Base-by-base conservation (phyloP, 1,139 yeast species). In the Casaregolazyma lundiana region DNA sequence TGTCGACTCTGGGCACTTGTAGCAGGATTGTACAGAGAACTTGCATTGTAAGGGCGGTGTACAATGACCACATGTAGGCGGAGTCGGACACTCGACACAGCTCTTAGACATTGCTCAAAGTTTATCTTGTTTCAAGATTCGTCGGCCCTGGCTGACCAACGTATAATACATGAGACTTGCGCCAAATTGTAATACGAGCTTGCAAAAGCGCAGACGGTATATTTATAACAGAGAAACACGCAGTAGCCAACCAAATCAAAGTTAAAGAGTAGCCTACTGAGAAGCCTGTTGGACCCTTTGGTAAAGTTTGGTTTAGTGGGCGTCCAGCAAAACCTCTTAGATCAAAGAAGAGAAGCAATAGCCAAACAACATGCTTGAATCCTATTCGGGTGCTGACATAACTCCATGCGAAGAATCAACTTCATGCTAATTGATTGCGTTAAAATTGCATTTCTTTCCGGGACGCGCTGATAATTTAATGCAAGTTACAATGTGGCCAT, bases 1-100 rank as follows among this genome's bases (percentile, higher is more conserved):
- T 4, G 47, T 41, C 8, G 40, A 38, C 16, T 42, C 39, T 3
- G 53, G 44, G 41, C 54, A 51, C 17, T 43, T 19, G 9, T 44
- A 32, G 35, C 54, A 51, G 13, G 50, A 48, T 34, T 46, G 49
- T 17, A 48, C 24, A 7, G 54, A 43, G 18, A 51, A 35, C 11
- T 48, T 34, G 37, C 53, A 50, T 8, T 43, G 48, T 11, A 40
- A 38, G 17, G 43, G 53, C 11, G 35, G 35, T 15, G 47, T 48
- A 36, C 54, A 39, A 46, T 38, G 24, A 29, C 35, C 38, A 42
- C 55, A 44, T 32, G 26, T 34, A 17, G 55, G 51, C 5, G 50
- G 38, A 17, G 43, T 17, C 18, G 43, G 46, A 21, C 46, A 46
- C 26, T 38, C 38, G 11, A 45, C 26, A 29, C 47, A 45, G 9